These are phyloP conservation scores for Pugionium dolabratum DNA, from an alignment of 345 rosid genomes.

Conservation along the genomic window DNA sequence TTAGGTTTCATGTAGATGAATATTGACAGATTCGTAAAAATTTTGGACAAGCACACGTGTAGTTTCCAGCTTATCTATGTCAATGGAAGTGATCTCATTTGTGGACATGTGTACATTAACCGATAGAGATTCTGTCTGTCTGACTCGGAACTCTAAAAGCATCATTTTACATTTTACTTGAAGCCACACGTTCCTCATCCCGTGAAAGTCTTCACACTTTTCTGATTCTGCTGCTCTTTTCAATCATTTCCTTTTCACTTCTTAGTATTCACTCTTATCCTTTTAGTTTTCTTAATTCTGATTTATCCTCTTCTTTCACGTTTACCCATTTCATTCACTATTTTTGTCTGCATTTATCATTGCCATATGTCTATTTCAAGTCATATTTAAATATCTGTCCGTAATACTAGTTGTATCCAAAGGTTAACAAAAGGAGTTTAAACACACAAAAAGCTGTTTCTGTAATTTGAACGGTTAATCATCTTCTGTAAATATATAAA, in stretches of 20 bases:
- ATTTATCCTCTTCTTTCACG: background rate
- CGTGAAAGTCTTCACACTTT: slow-evolving; percentile 13
- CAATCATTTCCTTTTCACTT: slow-evolving; percentile 15
- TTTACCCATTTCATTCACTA: background rate
- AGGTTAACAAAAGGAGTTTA: no score
- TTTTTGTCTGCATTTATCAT: background rate
- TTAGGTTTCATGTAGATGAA: background rate
- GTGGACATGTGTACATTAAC: no score
- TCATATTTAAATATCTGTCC: background rate
- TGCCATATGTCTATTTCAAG: background rate
- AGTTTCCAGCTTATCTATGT: no score
- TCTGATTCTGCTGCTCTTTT: background rate
- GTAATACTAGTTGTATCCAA: no score
- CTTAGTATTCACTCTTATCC: slow-evolving; percentile 34
- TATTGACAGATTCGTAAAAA: no score
- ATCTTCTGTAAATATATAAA: no score
- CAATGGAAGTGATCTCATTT: no score
- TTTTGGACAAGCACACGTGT: no score
- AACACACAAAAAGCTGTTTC: no score
- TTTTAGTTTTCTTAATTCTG: background rate
- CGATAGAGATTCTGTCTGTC: slow-evolving; percentile 20
- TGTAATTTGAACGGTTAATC: no score
- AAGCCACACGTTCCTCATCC: slow-evolving; percentile 40
- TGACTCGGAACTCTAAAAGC: slow-evolving; percentile 20
- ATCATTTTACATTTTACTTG: background rate